Percentiles rank a stretch among this genome's conserved stretches.
These are phyloP conservation scores for Dionaea muscipula DNA, from an alignment of 179 eudicot genomes.

Conservation along the genomic window DNA sequence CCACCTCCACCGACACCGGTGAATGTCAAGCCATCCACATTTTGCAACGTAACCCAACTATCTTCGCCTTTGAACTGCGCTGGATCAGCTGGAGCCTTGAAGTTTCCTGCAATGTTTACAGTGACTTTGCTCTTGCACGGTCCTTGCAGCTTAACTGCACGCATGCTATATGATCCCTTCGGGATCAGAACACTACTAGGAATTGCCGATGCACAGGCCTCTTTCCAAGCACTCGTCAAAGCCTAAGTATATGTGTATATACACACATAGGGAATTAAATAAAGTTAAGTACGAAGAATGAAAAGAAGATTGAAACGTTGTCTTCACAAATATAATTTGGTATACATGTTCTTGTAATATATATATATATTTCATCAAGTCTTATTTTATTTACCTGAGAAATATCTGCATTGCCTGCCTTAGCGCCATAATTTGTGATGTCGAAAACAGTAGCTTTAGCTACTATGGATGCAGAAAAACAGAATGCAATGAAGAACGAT, in stretches of 20 bases:
- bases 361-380: too few relatives aligned
- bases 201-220: slow-evolving; percentile 27
- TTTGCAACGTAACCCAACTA: slow-evolving; percentile 26
- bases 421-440: slow-evolving; percentile 25
- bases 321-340: not conserved
- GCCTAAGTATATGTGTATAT: slow-evolving; percentile 10
- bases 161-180: slow-evolving; percentile 21
- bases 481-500: too few relatives aligned
- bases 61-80: slow-evolving; percentile 15
- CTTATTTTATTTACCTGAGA: slow-evolving; percentile 15
- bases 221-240: slow-evolving; percentile 33
- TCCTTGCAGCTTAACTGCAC: slow-evolving; percentile 22
- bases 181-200: slow-evolving; percentile 28
- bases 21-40: slow-evolving; percentile 23
- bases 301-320: not conserved
- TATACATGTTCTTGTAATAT: not conserved
- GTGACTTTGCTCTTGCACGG: slow-evolving; percentile 35
- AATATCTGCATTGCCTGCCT: slow-evolving; percentile 20
- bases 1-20: slow-evolving; percentile 26
- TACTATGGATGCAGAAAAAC: too few relatives aligned
- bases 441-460: slow-evolving; percentile 8
- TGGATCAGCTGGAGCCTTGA: slow-evolving; percentile 27
- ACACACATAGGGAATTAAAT: too few relatives aligned
- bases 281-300: not conserved
- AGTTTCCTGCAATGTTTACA: slow-evolving; percentile 23